These are phyloP conservation scores for Lactarius sanguifluus DNA, from an alignment of 768 basidiomycete genomes.

Conservation along the genomic window DNA sequence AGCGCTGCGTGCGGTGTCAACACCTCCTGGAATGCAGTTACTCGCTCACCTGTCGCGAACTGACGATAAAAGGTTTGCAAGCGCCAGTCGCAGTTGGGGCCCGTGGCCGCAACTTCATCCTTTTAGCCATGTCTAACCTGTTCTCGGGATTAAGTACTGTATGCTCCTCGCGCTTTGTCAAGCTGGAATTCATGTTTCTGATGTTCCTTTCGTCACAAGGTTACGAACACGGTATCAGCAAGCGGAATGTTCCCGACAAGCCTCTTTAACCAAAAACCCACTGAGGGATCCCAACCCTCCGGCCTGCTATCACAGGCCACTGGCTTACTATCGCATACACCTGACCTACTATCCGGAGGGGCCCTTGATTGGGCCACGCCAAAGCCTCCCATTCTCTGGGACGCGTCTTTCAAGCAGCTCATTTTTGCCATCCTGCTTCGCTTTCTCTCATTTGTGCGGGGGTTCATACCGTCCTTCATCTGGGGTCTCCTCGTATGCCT, in stretches of 20 bases:
- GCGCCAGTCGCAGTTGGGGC: neutral
- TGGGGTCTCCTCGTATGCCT: conserved; percentile 9
- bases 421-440: neutral
- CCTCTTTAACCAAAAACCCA: neutral
- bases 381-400: conserved; percentile 3
- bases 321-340: neutral
- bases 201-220: conserved; percentile 1
- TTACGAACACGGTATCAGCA: conserved; percentile 1
- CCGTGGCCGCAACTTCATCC: neutral
- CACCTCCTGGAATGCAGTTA: neutral
- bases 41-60: neutral
- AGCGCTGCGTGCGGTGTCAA: neutral
- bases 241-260: neutral
- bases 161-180: neutral
- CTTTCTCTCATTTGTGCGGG: conserved; percentile 12
- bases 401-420: conserved; percentile 9
- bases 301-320: conserved; percentile 7
- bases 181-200: neutral
- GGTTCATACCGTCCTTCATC: conserved; percentile 9
- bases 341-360: conserved; percentile 6
- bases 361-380: neutral
- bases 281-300: neutral
- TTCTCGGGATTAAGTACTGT: neutral
- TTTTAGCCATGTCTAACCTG: conserved; percentile 12
- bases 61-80: conserved; percentile 7